phyloP scores from a whole-genome alignment of 495 filamentous ascomycete species.

The Chaetomium fimeti region DNA sequence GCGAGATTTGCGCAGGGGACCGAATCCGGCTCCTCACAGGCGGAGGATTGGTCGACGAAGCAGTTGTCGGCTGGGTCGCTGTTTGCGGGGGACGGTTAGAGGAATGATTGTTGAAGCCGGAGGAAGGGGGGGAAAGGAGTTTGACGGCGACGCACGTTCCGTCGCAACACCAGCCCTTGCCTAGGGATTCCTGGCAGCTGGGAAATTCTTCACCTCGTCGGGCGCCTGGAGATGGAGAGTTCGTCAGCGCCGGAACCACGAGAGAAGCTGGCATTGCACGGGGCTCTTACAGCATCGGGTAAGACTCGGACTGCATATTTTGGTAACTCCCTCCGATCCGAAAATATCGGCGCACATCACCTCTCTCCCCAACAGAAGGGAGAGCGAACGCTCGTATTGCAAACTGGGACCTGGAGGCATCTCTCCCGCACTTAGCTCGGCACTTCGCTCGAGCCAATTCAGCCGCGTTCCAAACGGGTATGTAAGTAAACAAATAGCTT shows the following conservation, averaged over 20 bases:
- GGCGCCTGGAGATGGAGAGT: constrained; percentile 14
- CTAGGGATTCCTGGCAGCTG: constrained; percentile 12
- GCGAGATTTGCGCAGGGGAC: constrained; percentile 21
- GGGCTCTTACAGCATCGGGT: constrained; percentile 8
- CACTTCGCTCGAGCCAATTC: background rate
- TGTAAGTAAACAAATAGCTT: background rate
- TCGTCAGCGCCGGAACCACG: background rate
- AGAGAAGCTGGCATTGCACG: background rate
- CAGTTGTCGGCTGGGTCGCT: constrained; percentile 17
- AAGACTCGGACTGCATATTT: background rate
- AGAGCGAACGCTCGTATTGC: background rate
- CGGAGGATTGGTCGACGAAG: constrained; percentile 18
- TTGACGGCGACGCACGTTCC: background rate
- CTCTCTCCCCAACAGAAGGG: constrained; percentile 3
- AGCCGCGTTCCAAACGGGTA: background rate
- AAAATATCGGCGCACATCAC: background rate
- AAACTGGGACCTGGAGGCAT: background rate
- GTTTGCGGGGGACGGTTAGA: background rate
- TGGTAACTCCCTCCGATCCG: background rate
- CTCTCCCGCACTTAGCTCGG: background rate
- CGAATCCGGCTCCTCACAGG: constrained; percentile 12
- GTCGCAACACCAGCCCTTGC: constrained; percentile 21
- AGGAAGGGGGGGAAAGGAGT: background rate
- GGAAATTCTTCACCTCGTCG: constrained; percentile 13
- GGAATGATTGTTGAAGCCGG: background rate